phyloP scores from a whole-genome alignment of 495 filamentous ascomycete species.

The Talaromyces wortmannii region DNA sequence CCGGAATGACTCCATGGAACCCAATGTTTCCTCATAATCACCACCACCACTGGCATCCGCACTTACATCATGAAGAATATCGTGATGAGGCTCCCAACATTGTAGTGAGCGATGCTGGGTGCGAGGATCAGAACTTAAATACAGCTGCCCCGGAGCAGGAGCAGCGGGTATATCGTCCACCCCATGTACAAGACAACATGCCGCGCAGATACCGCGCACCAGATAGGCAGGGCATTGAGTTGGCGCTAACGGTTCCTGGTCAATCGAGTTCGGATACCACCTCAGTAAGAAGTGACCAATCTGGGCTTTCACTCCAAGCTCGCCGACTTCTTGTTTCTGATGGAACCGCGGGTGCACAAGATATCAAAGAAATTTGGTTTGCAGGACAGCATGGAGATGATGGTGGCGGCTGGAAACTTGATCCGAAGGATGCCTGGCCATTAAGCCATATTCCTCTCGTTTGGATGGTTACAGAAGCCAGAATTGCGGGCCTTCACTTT shows the following conservation, averaged over 20 bases:
- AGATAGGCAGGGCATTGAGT: not conserved
- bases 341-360: conserved; percentile 54
- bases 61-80: conserved; percentile 10
- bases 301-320: conserved; percentile 24
- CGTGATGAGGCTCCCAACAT: conserved; percentile 10
- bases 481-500: conserved; percentile 64
- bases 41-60: conserved; percentile 24
- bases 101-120: not conserved
- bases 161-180: not conserved
- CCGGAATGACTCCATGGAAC: conserved; percentile 37
- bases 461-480: conserved; percentile 81
- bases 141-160: too few relatives aligned
- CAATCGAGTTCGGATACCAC: conserved; percentile 9
- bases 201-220: not conserved
- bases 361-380: conserved; percentile 83
- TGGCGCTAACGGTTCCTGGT: not conserved
- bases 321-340: conserved; percentile 21
- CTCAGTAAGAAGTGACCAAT: conserved; percentile 27
- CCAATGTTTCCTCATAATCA: conserved; percentile 19
- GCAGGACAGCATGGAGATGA: conserved; percentile 76
- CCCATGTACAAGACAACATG: not conserved
- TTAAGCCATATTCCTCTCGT: conserved; percentile 70
- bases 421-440: conserved; percentile 45
- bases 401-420: conserved; percentile 74
- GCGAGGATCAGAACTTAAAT: not conserved